Percentiles rank a stretch among this genome's conserved stretches.
phyloP scores from a whole-genome alignment of 2,329 filamentous ascomycete species.

The Thyridium curvatum region DNA sequence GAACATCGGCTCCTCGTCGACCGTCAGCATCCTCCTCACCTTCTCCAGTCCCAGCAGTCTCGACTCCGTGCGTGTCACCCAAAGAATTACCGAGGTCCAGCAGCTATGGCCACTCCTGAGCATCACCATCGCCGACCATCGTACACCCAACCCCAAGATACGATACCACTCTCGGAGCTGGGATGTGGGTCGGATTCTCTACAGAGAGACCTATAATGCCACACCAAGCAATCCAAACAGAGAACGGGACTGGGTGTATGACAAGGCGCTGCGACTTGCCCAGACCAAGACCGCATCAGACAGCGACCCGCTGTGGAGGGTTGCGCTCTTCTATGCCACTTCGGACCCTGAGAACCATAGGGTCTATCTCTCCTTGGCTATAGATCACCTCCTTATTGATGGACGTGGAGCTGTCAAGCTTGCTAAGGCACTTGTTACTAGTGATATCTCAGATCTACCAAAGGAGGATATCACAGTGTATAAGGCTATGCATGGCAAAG shows the following conservation, averaged over 20 bases:
- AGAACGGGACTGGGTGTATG: background rate
- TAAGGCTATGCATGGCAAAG: background rate
- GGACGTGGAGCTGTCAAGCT: background rate
- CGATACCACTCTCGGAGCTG: background rate
- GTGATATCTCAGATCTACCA: background rate
- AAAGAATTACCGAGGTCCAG: background rate
- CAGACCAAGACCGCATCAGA: background rate
- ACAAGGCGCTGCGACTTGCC: background rate
- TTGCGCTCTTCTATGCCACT: background rate
- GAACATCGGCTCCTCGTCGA: background rate
- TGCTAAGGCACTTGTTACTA: background rate
- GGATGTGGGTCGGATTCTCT: background rate
- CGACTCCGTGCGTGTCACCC: background rate
- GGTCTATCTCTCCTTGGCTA: background rate
- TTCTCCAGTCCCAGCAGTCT: background rate
- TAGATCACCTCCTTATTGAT: background rate
- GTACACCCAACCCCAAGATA: background rate
- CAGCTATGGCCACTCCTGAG: background rate
- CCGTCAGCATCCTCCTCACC: background rate
- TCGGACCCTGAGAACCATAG: background rate
- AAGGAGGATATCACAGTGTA: background rate
- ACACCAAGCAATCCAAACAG: background rate
- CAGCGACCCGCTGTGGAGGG: background rate
- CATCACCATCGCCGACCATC: background rate
- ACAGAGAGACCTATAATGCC: background rate